Base-by-base conservation (phyloP, 2,329 filamentous ascomycete species). In the Leptographium flavum region DNA sequence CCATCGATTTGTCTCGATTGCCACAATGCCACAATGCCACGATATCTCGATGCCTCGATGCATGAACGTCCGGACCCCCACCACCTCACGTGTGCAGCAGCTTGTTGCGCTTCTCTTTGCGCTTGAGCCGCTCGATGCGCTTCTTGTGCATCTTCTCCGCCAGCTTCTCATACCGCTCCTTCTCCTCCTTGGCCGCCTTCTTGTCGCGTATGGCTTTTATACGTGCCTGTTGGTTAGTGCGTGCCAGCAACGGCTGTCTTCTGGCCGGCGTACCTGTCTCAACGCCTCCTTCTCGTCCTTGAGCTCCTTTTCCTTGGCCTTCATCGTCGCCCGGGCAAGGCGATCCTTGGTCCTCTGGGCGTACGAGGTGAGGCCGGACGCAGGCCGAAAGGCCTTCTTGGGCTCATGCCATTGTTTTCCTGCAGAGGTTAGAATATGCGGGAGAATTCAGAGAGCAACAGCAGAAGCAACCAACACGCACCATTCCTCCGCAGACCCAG, bases 81-180 rank as follows among this genome's bases (percentile, higher is more conserved):
- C 27, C 43, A 50, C 13, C 6, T 74, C 68, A 81, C 49, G 77
- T 81, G 60, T 81, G 80, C 56, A 83, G 60, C 60, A 87, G 66
- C 69, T 90, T 92, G 65, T 90, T 98, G 60, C 92, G 79, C 80
- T 96, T 96, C 71, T 98, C 92, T 64, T 87, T 84, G 59, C 88
- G 77, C 79, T 87, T 94, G 63, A 94, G 65, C 55, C 92, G 77
- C 66, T 98, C 92, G 13, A 96, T 82, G 50, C 88, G 75, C 73
- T 94, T 96, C 65, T 77, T 79, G 68, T 96, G 90, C 92, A 98
- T 96, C 70, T 92, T 96, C 67, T 87, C 86, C 19, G 87, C 90
- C 77, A 98, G 77, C 70, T 88, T 86, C 63, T 87, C 86, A 60
- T 90, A 96, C 54, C 90, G 73, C 58, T 88, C 87, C 64, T 83